Percentiles rank a stretch among this genome's conserved stretches.
Conservation (phyloP, 2,329 filamentous ascomycete species). For the Periconia sp. region DNA sequence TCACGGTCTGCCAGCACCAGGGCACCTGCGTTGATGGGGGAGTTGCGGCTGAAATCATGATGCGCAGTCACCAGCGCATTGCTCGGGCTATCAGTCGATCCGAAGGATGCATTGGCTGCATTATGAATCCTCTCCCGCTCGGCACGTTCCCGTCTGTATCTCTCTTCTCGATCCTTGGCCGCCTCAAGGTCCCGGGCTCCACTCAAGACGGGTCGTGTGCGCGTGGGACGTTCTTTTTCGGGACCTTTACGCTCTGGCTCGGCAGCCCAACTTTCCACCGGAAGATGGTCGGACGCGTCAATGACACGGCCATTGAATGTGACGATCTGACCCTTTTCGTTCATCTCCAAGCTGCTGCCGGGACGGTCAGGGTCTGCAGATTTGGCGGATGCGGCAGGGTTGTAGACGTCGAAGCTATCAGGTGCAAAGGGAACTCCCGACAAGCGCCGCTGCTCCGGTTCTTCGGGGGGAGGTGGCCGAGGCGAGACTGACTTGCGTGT, state of each 20-base stretch:
- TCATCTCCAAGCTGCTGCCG: conserved; percentile 44
- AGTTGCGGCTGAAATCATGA: conserved; percentile 25
- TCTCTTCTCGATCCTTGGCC: conserved; percentile 33
- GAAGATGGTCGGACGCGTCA: conserved; percentile 79
- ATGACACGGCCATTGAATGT: conserved; percentile 75
- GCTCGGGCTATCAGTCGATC: conserved; percentile 18
- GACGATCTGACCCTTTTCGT: conserved; percentile 69
- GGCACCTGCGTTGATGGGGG: conserved; percentile 16
- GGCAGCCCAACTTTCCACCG: conserved; percentile 75
- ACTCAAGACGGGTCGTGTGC: conserved; percentile 52
- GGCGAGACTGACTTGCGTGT: conserved; percentile 75
- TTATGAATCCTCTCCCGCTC: conserved; percentile 36
- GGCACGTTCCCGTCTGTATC: conserved; percentile 34
- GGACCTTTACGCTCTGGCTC: conserved; percentile 67
- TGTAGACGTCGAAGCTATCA: conserved; percentile 74
- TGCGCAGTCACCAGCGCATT: conserved; percentile 34
- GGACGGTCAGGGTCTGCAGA: conserved; percentile 29
- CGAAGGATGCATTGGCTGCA: conserved; percentile 30
- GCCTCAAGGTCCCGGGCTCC: conserved; percentile 51
- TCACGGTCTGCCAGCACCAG: conserved; percentile 28
- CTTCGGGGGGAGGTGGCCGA: conserved; percentile 56
- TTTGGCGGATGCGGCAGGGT: conserved; percentile 53
- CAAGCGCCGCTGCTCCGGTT: conserved; percentile 49
- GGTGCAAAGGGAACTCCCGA: conserved; percentile 72
- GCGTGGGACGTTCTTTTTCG: conserved; percentile 42